Percentiles rank a stretch among this genome's conserved stretches.
These are phyloP conservation scores for Amanita thiersii DNA, from an alignment of 768 basidiomycete genomes.

Conservation along the genomic window DNA sequence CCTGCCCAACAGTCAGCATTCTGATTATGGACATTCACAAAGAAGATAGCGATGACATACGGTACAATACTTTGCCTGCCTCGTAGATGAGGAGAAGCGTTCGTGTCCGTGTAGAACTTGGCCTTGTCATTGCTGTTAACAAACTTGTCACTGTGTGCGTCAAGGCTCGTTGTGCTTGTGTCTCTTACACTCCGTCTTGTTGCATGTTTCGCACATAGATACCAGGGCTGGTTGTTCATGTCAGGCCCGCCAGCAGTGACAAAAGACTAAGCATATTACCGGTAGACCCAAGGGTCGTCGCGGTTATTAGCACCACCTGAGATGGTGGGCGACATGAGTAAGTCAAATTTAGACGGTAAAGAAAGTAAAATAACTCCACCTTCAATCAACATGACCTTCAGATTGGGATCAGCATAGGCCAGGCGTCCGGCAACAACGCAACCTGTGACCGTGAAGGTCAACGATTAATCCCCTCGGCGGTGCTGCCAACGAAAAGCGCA, in stretches of 20 bases:
- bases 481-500: slow-evolving; percentile 15
- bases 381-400: slow-evolving; percentile 73
- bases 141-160: not conserved
- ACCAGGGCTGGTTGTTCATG: slow-evolving; percentile 36
- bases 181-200: slow-evolving; percentile 52
- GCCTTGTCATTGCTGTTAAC: slow-evolving; percentile 58
- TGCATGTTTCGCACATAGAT: slow-evolving; percentile 71
- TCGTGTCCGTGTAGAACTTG: slow-evolving; percentile 61
- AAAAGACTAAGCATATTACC: slow-evolving; percentile 20
- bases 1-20: slow-evolving; percentile 20
- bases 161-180: not conserved
- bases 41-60: slow-evolving; percentile 26
- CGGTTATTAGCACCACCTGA: slow-evolving; percentile 62
- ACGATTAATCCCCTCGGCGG: not conserved
- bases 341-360: not conserved
- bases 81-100: slow-evolving; percentile 47
- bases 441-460: slow-evolving; percentile 22
- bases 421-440: slow-evolving; percentile 64
- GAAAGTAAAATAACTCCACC: no score
- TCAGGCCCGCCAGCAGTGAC: not conserved
- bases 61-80: slow-evolving; percentile 63
- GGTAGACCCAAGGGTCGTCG: slow-evolving; percentile 70
- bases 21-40: not conserved
- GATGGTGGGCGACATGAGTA: not conserved
- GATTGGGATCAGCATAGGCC: slow-evolving; percentile 61